Evolutionary conservation across 129 eudicot genomes (phyloP).

Genomic region (Centaurea solstitialis): DNA sequence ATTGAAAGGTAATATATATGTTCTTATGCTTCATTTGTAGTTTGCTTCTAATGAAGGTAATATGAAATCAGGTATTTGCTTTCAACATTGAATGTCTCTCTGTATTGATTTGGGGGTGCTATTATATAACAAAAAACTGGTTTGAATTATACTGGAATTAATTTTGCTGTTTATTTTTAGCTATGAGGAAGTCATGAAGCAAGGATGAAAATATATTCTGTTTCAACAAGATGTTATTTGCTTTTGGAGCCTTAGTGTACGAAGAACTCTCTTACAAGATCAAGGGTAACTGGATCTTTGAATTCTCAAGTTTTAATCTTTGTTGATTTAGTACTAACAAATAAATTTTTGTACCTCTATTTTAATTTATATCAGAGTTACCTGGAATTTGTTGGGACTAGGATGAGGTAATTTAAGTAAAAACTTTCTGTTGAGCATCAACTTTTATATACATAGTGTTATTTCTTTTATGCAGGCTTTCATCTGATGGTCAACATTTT

Average conservation of each 20-base stretch:
- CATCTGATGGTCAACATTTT: conserved; percentile 39
- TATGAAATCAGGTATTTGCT: too few species aligned
- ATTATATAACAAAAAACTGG: too few species aligned
- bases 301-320: neutral
- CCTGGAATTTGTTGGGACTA: conserved; percentile 85
- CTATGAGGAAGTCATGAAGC: too few species aligned
- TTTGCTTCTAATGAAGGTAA: too few species aligned
- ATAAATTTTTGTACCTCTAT: neutral
- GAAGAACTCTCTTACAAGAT: conserved; percentile 84
- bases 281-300: conserved; percentile 51
- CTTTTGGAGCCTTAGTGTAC: conserved; percentile 94
- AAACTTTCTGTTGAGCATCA: neutral
- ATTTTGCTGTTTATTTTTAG: conserved; percentile 31
- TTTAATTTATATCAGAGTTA: conserved; percentile 44
- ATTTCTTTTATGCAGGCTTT: conserved; percentile 14
- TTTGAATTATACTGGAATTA: too few species aligned
- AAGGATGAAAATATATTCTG: conserved; percentile 92
- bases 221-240: conserved; percentile 88
- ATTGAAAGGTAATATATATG: too few species aligned
- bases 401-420: conserved; percentile 38
- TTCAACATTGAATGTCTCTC: too few species aligned
- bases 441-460: neutral
- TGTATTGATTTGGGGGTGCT: too few species aligned
- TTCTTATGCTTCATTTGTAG: too few species aligned
- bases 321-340: neutral